Evolutionary conservation across 257 asterid genomes (phyloP), one percentile per base, ranked within the genome.

Genomic region (Lantana camara): DNA sequence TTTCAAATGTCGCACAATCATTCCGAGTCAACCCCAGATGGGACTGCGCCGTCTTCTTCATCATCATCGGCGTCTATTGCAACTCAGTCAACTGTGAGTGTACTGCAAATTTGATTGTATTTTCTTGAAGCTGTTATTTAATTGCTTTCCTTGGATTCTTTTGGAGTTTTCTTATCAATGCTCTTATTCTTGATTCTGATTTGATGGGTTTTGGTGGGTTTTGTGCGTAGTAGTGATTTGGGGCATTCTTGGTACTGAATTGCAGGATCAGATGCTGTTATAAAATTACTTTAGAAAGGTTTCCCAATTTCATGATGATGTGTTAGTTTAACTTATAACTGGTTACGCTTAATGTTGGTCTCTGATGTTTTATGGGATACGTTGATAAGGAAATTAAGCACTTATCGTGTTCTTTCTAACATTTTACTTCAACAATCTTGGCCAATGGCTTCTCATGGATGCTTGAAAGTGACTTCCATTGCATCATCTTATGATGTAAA

Each of bases 21-120:
- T 64, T 65, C 82, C 2, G 81, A 82, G 41, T 75, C 95, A 60
- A 82, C 57, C 49, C 82, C 84, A 12, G 84, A 74, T 73, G 90
- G 77, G 21, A 29, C 62, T 22, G 68, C 83, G 15, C 69, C 82
- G 11, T 71, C 85, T 38, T 70, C 80, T 58, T 64, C 86, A 2
- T 66, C 79, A 13, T 63, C 79, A 13, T 63, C 82, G 52, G 23
- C 84, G n/a, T 78, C 91, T 30, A 32, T 76, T 54, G 71, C 77
- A 32, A 23, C 67, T 71, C 88, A 77, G 57, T 69, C 97, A 55
- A 55, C 84, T 61, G 97, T 89, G 80, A 81, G 95, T 57, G 21
- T 47, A 23, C 23, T 24, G 40, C 11, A 35, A 3, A 3, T 35
- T 16, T 65, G 8, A 54, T 62, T 30, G 27, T 44, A 56, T 38